Conservation (phyloP, 768 basidiomycete species). For the Trametes cubensis region DNA sequence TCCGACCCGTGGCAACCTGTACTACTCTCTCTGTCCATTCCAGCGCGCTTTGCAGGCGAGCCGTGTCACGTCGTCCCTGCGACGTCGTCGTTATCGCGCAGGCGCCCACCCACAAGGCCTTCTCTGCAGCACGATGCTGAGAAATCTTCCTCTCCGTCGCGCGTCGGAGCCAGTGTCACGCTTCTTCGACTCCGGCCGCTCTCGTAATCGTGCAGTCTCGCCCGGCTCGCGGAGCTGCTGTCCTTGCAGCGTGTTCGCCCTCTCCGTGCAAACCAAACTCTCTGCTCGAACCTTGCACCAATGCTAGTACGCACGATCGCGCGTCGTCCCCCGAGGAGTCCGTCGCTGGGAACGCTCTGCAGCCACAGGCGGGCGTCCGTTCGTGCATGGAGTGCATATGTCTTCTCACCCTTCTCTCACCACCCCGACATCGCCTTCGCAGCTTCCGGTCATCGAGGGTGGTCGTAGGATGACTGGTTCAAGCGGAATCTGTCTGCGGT, state of each 20-base stretch:
- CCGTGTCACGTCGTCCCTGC: conserved; percentile 8
- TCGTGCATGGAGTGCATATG: conserved; percentile 13
- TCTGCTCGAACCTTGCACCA: conserved; percentile 3
- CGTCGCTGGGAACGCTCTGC: conserved; percentile 5
- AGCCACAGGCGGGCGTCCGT: conserved; percentile 8
- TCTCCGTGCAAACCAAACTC: neutral
- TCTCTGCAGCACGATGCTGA: conserved; percentile 18
- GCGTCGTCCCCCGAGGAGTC: conserved; percentile 11
- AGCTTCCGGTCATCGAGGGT: conserved; percentile 4
- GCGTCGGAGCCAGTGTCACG: conserved; percentile 10
- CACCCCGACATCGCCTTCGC: conserved; percentile 4
- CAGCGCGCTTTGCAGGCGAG: neutral
- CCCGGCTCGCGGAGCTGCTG: conserved; percentile 8
- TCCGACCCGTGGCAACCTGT: conserved; percentile 7
- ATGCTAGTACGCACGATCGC: conserved; percentile 14
- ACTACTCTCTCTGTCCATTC: neutral
- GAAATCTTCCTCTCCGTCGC: conserved; percentile 18
- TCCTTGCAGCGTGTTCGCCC: conserved; percentile 14
- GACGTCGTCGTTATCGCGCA: conserved; percentile 15
- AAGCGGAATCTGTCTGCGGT: conserved; percentile 11
- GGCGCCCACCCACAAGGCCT: conserved; percentile 13
- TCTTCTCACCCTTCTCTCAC: neutral
- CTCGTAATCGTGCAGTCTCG: conserved; percentile 20
- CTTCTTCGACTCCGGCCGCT: conserved; percentile 15
- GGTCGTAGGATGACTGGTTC: conserved; percentile 1